Base-by-base conservation (phyloP, 225 moss, liverwort and hornwort species). In the Climacium dendroides region DNA sequence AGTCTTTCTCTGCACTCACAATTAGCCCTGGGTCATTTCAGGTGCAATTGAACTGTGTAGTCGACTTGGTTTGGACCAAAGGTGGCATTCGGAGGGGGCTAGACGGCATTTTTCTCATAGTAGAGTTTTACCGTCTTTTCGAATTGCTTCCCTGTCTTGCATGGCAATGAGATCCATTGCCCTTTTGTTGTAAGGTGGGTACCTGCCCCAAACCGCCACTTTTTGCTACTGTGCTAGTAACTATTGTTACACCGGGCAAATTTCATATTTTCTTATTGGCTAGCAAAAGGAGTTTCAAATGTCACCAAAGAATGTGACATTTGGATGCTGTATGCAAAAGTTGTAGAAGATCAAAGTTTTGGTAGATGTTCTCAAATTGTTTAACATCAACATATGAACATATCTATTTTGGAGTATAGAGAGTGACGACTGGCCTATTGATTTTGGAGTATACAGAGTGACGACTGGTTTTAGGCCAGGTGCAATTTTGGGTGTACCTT, bases 1-100 rank as follows among this genome's bases (percentile, higher is more conserved):
- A 90, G 90, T 86, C 75, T 84, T 86, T 88, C 89, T 90, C 92
- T 90, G 89, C 92, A 90, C 87, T 89, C 87, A 90, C 86, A 64
- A 71, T n/a, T 63, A 86, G 84, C 81, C 83, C 87, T 83, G 89
- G 87, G 89, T 76, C 90, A 87, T 89, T 90, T 92, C 90, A 90
- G 92, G 92, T 92, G 90, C 85, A 87, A 23, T 89, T 83, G 83
- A 90, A 85, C 85, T 87, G 48, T 87, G 66, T 89, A 90, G 87
- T 92, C 87, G 89, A 67, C 92, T 81, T 61, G 89, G 87, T 89
- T 80, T 85, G 89, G 84, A 82, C 90, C 82, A 34, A 85, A 72
- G 89, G 89, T 85, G 90, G 90, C 87, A 87, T 80, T 75, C 60
- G 73, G 85, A 85, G 52, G 87, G 87, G 79, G 84, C 89, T 45